Conservation (phyloP, 1,284 basidiomycete genomes). For the Cutaneotrichosporon cavernicola region DNA sequence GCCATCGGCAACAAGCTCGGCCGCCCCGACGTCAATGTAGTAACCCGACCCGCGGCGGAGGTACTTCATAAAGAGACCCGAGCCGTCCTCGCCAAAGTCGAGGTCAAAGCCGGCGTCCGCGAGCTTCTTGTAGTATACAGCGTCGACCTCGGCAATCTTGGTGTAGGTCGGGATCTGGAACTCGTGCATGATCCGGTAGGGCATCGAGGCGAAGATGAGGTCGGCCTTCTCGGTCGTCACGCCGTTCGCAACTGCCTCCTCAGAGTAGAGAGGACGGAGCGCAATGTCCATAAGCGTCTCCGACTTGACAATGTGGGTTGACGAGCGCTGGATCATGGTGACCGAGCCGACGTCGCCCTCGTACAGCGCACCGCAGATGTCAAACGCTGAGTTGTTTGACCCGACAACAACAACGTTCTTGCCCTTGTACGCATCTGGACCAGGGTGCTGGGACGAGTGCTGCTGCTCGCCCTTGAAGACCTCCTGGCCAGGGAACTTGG, state of each 20-base stretch:
- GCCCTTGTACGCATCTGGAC: slow-evolving; percentile 49
- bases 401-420: slow-evolving; percentile 46
- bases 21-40: slow-evolving; percentile 29
- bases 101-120: slow-evolving; percentile 27
- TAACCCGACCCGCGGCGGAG: slow-evolving; percentile 24
- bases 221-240: slow-evolving; percentile 56
- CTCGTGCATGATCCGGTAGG: slow-evolving; percentile 54
- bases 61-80: slow-evolving; percentile 27
- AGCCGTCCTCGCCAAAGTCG: slow-evolving; percentile 30
- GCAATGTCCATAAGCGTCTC: slow-evolving; percentile 54
- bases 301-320: slow-evolving; percentile 54
- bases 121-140: slow-evolving; percentile 23
- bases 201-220: slow-evolving; percentile 53
- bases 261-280: slow-evolving; percentile 57
- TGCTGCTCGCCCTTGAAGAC: slow-evolving; percentile 58
- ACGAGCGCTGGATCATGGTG: slow-evolving; percentile 56
- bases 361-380: slow-evolving; percentile 36
- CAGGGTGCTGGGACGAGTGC: slow-evolving; percentile 60
- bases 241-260: slow-evolving; percentile 60
- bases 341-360: slow-evolving; percentile 49
- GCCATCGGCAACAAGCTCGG: slow-evolving; percentile 29
- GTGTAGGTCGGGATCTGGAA: slow-evolving; percentile 59
- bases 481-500: slow-evolving; percentile 44
- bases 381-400: slow-evolving; percentile 27
- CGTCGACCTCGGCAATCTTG: slow-evolving; percentile 22